phyloP scores from a whole-genome alignment of 805 yeast species.

The Brettanomyces nanus region DNA sequence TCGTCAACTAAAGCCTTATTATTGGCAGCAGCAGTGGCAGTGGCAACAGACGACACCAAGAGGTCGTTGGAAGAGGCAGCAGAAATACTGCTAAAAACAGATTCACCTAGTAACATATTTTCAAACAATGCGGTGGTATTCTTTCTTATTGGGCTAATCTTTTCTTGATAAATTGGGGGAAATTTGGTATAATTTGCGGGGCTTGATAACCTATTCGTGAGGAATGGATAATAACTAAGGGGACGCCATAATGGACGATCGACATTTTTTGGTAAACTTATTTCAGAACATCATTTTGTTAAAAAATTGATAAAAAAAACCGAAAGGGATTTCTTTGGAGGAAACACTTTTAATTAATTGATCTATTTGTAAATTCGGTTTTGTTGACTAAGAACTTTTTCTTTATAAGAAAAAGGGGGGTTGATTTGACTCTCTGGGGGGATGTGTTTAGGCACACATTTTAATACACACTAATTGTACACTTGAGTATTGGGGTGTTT shows the following conservation, averaged over 20 bases:
- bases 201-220: no score
- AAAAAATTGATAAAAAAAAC: constrained; percentile 1
- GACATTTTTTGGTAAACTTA: constrained; percentile 3
- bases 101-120: constrained; percentile 26
- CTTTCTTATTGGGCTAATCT: background rate
- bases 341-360: constrained; percentile 1
- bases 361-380: background rate
- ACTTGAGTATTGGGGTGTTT: no score
- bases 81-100: constrained; percentile 22
- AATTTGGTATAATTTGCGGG: no score
- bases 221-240: no score
- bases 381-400: background rate
- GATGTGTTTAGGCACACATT: constrained; percentile 16
- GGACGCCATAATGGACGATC: constrained; percentile 22
- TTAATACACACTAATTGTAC: constrained; percentile 4
- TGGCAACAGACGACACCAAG: background rate
- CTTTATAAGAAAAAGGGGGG: constrained; percentile 3
- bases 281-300: constrained; percentile 2
- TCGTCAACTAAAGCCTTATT: constrained; percentile 6
- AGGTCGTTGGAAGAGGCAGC: constrained; percentile 3
- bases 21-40: background rate
- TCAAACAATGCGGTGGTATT: background rate
- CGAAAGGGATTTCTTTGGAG: constrained; percentile 1
- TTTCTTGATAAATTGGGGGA: background rate
- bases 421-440: constrained; percentile 1